Evolutionary conservation across 306 rosid genomes (phyloP).

Genomic region (Cucumis sativus): Cucumber_9930_V3 NC_026660.2:3719001-3719500

Average conservation of each 20-base stretch:
- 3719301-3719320: not conserved
- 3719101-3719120: too few species aligned
- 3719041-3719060: not conserved
- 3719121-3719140: not conserved
- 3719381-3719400: too few species aligned
- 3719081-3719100: not conserved
- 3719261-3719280: too few species aligned
- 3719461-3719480: not conserved
- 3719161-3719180: too few species aligned
- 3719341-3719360: not conserved
- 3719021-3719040: not conserved
- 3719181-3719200: too few species aligned
- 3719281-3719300: too few species aligned
- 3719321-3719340: not conserved
- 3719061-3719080: not conserved
- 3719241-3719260: too few species aligned
- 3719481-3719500: not conserved
- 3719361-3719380: not conserved
- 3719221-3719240: too few species aligned
- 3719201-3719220: too few species aligned
- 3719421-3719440: too few species aligned
- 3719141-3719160: too few species aligned
- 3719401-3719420: too few species aligned
- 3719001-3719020: not conserved
- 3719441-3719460: not conserved